Percentiles rank a stretch among this genome's conserved stretches.
Evolutionary conservation across 2,329 filamentous ascomycete species (phyloP).

Genomic region (Aspergillus sp.): DNA sequence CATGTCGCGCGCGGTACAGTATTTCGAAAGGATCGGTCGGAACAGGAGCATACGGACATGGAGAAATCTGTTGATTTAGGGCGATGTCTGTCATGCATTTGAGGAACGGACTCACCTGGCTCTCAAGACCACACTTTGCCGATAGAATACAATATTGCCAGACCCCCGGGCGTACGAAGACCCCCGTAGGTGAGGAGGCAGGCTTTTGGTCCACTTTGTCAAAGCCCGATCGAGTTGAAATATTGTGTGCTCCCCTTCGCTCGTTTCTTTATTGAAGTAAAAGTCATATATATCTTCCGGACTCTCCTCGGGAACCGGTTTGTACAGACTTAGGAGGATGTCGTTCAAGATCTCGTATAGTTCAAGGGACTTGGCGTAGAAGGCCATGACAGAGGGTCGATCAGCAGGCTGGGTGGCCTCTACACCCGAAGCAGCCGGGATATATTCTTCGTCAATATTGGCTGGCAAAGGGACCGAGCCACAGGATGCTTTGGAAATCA

Average conservation of each 20-base stretch:
- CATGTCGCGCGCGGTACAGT: slow-evolving; percentile 29
- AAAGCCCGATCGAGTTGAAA: slow-evolving; percentile 35
- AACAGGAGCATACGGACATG: slow-evolving; percentile 35
- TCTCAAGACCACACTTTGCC: slow-evolving; percentile 32
- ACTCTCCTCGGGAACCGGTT: slow-evolving; percentile 22
- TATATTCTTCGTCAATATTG: slow-evolving; percentile 33
- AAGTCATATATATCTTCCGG: slow-evolving; percentile 27
- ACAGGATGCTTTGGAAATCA: slow-evolving; percentile 31
- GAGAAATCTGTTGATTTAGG: slow-evolving; percentile 24
- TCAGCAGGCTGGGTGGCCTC: slow-evolving; percentile 21
- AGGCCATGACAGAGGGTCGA: slow-evolving; percentile 30
- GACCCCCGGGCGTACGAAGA: slow-evolving; percentile 1
- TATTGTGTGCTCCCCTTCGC: slow-evolving; percentile 27
- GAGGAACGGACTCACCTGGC: slow-evolving; percentile 24
- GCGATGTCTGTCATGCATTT: background rate
- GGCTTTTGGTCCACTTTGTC: slow-evolving; percentile 27
- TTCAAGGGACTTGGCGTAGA: slow-evolving; percentile 32
- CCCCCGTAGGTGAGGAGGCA: slow-evolving; percentile 28
- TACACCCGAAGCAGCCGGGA: slow-evolving; percentile 11
- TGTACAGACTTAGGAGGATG: slow-evolving; percentile 31
- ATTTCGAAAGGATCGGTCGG: slow-evolving; percentile 31
- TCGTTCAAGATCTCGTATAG: slow-evolving; percentile 38
- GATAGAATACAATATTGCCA: slow-evolving; percentile 24
- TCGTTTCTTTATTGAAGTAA: slow-evolving; percentile 23
- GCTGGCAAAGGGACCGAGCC: slow-evolving; percentile 28